Evolutionary conservation across 1,139 yeast genomes (phyloP), one percentile per base, ranked within the genome.

Genomic region (Hanseniaspora gamundiae): DNA sequence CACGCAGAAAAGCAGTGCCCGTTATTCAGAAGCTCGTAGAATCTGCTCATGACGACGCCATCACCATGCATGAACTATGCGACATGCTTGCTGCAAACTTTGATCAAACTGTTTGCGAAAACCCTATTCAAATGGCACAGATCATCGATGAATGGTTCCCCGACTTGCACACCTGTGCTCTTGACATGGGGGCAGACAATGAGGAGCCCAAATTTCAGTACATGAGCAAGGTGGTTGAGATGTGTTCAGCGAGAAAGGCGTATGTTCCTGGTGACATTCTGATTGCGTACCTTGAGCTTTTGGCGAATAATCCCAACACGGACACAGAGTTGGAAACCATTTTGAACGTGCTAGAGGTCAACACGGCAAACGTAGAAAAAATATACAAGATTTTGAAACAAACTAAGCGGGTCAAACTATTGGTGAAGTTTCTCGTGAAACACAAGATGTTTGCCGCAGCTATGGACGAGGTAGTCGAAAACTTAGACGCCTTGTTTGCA

Each of bases 21-120:
- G 71, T 68, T 3, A 66, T 73, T 49, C 48, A 53, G 64, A 33
- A 70, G 69, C 43, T 59, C 79, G 57, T 56, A 65, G 19, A 49
- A 57, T 2, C 58, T 13, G 8, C 13, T 20, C 11, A 30, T 11
- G 22, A n/a, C n/a, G 36, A 29, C 26, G n/a, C 16, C 7, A 10
- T 26, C 2, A 29, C 14, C 16, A 16, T 36, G 5, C 35, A 39
- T 30, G 45, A 43, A 19, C 11, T 43, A 17, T 42, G 40, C 4
- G 16, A 7, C n/a, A 16, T 40, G 22, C 19, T 43, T 4, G 29
- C 31, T 17, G 27, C 36, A 11, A 40, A 31, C 9, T 40, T 43
- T 40, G 43, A 36, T 13, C 20, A 8, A 4, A 14, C 36, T 22
- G n/a, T 33, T 5, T 10, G 13, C 7, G 4, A 17, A 19, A 17